phyloP scores from a whole-genome alignment of 768 basidiomycete species.

The Rhizopogon vesiculosus region DNA sequence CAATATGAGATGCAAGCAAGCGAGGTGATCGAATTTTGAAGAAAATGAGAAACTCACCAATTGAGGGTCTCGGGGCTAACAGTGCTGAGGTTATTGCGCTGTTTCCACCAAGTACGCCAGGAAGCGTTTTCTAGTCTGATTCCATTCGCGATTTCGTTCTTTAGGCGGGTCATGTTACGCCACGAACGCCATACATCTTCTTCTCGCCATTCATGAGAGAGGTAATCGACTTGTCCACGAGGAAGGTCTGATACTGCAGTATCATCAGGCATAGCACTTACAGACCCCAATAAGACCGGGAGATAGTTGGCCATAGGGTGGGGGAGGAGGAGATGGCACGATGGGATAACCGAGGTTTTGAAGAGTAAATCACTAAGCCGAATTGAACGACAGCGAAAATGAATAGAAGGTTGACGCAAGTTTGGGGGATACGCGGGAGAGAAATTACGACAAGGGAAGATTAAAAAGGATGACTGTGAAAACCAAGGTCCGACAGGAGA shows the following conservation, averaged over 20 bases:
- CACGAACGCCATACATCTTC: conserved; percentile 99
- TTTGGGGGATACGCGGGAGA: conserved; percentile 1
- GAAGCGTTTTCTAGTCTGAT: conserved; percentile 94
- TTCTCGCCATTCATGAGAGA: conserved; percentile 95
- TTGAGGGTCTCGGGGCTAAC: conserved; percentile 96
- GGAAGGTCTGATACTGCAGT: conserved; percentile 79
- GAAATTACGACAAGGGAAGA: conserved; percentile 8
- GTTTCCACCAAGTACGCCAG: conserved; percentile 99
- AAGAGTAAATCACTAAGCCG: not conserved
- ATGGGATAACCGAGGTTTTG: not conserved
- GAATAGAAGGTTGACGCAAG: not conserved
- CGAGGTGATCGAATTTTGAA: conserved; percentile 1
- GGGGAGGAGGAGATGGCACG: not conserved
- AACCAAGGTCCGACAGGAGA: conserved; percentile 6
- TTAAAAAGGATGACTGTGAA: conserved; percentile 9
- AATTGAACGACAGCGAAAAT: not conserved
- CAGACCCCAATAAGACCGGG: conserved; percentile 64
- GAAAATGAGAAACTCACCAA: conserved; percentile 59
- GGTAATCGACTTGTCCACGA: conserved; percentile 95
- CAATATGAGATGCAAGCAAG: not conserved
- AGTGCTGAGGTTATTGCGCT: conserved; percentile 92
- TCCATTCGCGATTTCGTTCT: conserved; percentile 97
- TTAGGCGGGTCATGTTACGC: conserved; percentile 97
- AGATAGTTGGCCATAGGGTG: conserved; percentile 58
- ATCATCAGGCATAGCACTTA: conserved; percentile 66